Conservation (phyloP, 1,284 basidiomycete genomes). For the Chondrostereum purpureum region DNA sequence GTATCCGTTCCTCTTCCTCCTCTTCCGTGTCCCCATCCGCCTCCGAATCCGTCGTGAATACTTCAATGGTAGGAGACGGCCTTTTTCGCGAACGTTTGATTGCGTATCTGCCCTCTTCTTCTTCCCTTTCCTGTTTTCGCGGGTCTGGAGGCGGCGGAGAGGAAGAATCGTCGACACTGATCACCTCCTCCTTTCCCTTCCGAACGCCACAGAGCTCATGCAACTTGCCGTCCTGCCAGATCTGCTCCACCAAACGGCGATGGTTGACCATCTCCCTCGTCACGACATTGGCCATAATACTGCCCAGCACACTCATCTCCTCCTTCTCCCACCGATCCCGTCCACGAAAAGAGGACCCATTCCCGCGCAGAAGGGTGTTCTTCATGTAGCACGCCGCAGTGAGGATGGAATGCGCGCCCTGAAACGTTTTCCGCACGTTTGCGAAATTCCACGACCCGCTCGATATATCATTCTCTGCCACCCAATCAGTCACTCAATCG, state of each 20-base stretch:
- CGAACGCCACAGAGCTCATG: neutral
- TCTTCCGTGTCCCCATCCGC: neutral
- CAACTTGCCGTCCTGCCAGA: neutral
- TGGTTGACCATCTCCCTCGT: neutral
- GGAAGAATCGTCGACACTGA: neutral
- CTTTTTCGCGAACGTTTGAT: neutral
- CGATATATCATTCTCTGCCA: constrained; percentile 87
- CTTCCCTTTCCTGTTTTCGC: neutral
- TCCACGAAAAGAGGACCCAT: neutral
- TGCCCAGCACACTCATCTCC: neutral
- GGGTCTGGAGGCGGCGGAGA: too few species aligned
- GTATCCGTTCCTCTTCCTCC: neutral
- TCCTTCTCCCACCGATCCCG: neutral
- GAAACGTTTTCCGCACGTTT: constrained; percentile 77
- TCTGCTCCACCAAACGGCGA: neutral
- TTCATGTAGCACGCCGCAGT: neutral
- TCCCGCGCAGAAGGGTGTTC: neutral
- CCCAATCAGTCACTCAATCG: constrained; percentile 6
- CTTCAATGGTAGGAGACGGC: neutral
- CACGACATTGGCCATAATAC: neutral
- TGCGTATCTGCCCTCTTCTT: neutral
- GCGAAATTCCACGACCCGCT: constrained; percentile 81
- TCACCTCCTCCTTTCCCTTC: neutral
- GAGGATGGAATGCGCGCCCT: constrained; percentile 86
- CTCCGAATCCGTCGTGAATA: neutral